Percentiles rank a stretch among this genome's conserved stretches.
Conservation (phyloP, 306 rosid species). For the Lathyrus oleraceus region DNA sequence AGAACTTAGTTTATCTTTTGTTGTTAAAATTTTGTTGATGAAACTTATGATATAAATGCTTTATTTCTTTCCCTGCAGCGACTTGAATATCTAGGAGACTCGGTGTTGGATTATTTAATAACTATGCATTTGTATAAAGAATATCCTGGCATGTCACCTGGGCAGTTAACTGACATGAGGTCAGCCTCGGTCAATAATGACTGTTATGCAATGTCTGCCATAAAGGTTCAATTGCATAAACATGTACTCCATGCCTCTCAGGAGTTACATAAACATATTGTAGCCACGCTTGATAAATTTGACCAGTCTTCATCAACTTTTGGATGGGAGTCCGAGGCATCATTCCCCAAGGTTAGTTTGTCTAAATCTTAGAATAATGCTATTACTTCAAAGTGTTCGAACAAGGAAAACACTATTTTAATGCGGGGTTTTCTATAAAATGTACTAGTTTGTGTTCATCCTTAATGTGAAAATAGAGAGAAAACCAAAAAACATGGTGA, state of each 20-base stretch:
- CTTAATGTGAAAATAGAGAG: neutral
- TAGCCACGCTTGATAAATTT: conserved; percentile 33
- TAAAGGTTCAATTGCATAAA: conserved; percentile 63
- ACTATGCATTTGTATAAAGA: conserved; percentile 55
- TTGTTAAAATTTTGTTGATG: too few relatives aligned
- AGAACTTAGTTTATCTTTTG: neutral
- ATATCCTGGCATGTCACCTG: conserved; percentile 72
- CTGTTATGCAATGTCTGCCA: conserved; percentile 63
- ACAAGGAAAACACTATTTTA: neutral
- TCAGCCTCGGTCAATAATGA: conserved; percentile 76
- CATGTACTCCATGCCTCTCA: conserved; percentile 62
- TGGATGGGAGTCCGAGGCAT: conserved; percentile 70
- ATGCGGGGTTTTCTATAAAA: neutral
- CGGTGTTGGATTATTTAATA: conserved; percentile 67
- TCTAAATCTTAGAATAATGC: neutral
- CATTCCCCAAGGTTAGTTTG: conserved; percentile 73
- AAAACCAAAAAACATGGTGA: too few relatives aligned
- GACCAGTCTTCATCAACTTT: conserved; percentile 46
- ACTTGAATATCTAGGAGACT: conserved; percentile 79
- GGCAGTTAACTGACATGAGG: conserved; percentile 74
- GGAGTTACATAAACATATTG: conserved; percentile 59
- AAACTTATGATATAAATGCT: neutral
- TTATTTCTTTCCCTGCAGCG: conserved; percentile 48
- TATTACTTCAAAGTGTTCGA: conserved; percentile 2
- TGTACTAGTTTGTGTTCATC: neutral